These are phyloP conservation scores for Ampelomyces quisqualis DNA, from an alignment of 2,329 filamentous ascomycete species.

Conservation along the genomic window DNA sequence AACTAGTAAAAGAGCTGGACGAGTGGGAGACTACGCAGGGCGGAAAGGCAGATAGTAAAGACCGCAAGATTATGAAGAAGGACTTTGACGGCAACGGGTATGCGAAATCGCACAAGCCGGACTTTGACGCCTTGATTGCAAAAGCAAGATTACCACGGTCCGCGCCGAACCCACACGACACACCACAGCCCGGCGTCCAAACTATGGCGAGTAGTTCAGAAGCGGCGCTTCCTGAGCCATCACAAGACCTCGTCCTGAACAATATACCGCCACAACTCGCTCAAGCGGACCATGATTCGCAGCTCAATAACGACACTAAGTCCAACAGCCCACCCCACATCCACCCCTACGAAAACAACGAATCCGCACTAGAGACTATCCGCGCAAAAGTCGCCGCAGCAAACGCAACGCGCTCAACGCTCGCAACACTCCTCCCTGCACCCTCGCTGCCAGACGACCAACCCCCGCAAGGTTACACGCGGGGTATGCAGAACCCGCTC, in stretches of 20 bases:
- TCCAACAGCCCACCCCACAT: too few relatives aligned
- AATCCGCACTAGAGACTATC: slow-evolving; percentile 24
- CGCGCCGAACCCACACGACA: slow-evolving; percentile 28
- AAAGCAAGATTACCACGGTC: slow-evolving; percentile 64
- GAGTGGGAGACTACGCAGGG: slow-evolving; percentile 85
- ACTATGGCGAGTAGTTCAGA: slow-evolving; percentile 1
- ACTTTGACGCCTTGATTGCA: slow-evolving; percentile 79
- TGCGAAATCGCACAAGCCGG: slow-evolving; percentile 68
- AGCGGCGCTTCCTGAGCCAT: not conserved
- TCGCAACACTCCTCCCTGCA: slow-evolving; percentile 12
- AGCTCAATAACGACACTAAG: too few relatives aligned
- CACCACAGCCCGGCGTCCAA: slow-evolving; percentile 13
- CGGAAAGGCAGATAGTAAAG: slow-evolving; percentile 48
- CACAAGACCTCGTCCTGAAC: too few relatives aligned
- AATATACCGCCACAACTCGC: too few relatives aligned
- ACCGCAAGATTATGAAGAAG: slow-evolving; percentile 69
- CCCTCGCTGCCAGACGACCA: slow-evolving; percentile 1
- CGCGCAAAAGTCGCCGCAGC: slow-evolving; percentile 24
- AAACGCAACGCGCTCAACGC: slow-evolving; percentile 11
- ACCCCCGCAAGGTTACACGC: not conserved
- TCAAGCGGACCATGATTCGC: too few relatives aligned
- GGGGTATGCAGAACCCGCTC: slow-evolving; percentile 26
- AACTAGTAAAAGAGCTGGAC: slow-evolving; percentile 77
- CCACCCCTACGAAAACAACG: slow-evolving; percentile 28
- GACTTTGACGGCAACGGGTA: slow-evolving; percentile 82